Conservation (phyloP, 2,329 filamentous ascomycete species). For the Ophiocordyceps camponoti-rufipedis region DNA sequence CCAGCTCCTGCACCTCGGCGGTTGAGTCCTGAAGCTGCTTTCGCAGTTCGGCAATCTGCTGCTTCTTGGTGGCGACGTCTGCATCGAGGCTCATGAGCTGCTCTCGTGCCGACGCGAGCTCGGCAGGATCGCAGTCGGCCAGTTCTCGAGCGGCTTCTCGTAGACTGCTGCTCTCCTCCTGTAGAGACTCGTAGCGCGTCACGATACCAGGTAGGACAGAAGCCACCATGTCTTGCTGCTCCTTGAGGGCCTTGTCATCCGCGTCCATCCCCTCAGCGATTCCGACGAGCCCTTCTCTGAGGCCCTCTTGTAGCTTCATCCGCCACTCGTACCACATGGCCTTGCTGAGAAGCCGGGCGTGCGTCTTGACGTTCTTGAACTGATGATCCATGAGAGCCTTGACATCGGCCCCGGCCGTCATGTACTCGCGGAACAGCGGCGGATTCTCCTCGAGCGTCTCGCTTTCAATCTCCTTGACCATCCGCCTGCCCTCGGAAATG, state of each 20-base stretch:
- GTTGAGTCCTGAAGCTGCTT: slow-evolving; percentile 50
- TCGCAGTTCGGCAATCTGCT: slow-evolving; percentile 47
- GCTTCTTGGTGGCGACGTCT: slow-evolving; percentile 52
- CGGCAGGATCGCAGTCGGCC: slow-evolving; percentile 62
- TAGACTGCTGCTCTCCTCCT: slow-evolving; percentile 46
- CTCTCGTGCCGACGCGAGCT: slow-evolving; percentile 55
- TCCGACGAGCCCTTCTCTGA: slow-evolving; percentile 62
- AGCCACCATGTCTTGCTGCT: slow-evolving; percentile 52
- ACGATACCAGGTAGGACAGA: slow-evolving; percentile 47
- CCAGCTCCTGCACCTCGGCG: slow-evolving; percentile 39
- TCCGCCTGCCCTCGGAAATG: slow-evolving; percentile 78
- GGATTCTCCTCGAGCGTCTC: slow-evolving; percentile 86
- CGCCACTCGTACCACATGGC: slow-evolving; percentile 98
- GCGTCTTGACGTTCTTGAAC: slow-evolving; percentile 92
- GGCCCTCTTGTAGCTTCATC: slow-evolving; percentile 64
- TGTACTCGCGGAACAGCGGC: slow-evolving; percentile 78
- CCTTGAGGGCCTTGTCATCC: slow-evolving; percentile 48
- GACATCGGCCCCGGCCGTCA: slow-evolving; percentile 66
- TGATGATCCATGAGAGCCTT: slow-evolving; percentile 85
- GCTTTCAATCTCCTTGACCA: slow-evolving; percentile 78
- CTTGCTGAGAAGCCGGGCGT: slow-evolving; percentile 78
- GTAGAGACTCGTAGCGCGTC: slow-evolving; percentile 41
- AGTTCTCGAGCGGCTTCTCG: slow-evolving; percentile 57
- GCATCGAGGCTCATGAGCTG: slow-evolving; percentile 45
- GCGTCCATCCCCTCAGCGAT: slow-evolving; percentile 60